Evolutionary conservation across 495 filamentous ascomycete genomes (phyloP), one percentile per base, ranked within the genome.

Genomic region (Neurospora sp.): DNA sequence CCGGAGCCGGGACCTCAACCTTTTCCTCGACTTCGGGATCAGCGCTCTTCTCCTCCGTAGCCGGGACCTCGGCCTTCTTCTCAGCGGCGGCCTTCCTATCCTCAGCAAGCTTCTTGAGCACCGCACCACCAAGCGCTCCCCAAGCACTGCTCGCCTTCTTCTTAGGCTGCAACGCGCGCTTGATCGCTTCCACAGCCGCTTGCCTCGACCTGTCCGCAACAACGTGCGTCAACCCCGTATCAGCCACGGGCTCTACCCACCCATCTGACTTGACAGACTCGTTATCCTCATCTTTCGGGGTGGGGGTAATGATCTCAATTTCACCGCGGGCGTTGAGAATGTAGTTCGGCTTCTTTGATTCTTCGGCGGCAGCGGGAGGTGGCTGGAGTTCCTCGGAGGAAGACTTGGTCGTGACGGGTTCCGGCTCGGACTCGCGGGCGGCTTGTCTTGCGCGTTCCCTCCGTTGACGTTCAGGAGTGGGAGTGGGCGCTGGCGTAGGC

Each of bases 401-500:
- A 61, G 31, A 27, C 59, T 39, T 68, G 1, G 68, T 31, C 27
- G n/a, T 44, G 65, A 27, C 35, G 35, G 70, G 41, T 27, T 41
- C 72, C 10, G 40, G 20, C 20, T 37, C 40, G 20, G 45, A 22
- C 45, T 53, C 20, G 20, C 45, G 45, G 9, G 45, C 45, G 18
- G 18, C 65, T 61, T 10, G 72, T 48, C 45, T 77, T 74, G 40
- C 70, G 71, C 70, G 74, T 70, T 53, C 76, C 41, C 70, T 68
- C 42, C 39, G 76, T 74, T 79, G 79, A 48, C 80, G 80, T 75
- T 84, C 84, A 1, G 79, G 80, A 20, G 76, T 78, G 0, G 85
- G 86, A 2, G 86, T 84, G 2, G 83, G 80, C 7, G 74, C 72
- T 39, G 87, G 87, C 4, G 86, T 88, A 12, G 87, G 85, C 35